Conservation (phyloP, 352 stramenopile genomes). For the Pythium coloratum region DNA sequence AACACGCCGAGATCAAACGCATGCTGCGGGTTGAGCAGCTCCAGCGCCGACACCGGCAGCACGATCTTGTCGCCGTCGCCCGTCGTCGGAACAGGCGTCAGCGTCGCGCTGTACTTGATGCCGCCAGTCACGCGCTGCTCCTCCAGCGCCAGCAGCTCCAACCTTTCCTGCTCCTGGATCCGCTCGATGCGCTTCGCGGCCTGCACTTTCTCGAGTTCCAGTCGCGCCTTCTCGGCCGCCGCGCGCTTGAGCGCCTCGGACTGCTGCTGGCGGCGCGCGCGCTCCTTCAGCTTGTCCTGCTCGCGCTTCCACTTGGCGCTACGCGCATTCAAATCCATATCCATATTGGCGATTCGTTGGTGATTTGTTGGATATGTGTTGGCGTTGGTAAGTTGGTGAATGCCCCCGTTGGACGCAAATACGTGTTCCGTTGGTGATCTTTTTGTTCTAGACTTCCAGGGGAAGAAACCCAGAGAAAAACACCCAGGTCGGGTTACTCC, state of each 20-base stretch:
- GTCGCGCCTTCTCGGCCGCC: conserved; percentile 39
- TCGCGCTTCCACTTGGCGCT: conserved; percentile 71
- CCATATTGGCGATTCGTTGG: conserved; percentile 36
- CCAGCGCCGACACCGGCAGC: conserved; percentile 70
- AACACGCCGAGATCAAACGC: conserved; percentile 77
- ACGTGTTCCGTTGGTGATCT: conserved; percentile 2
- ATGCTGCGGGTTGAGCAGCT: conserved; percentile 75
- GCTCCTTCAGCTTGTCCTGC: conserved; percentile 57
- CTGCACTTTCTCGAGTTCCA: conserved; percentile 47
- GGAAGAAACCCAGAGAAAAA: conserved; percentile 2
- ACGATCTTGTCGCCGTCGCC: conserved; percentile 77
- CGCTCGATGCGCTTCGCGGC: conserved; percentile 46
- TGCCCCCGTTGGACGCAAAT: not conserved
- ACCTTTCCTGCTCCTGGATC: conserved; percentile 37
- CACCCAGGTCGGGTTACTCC: not conserved
- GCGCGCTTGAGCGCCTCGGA: conserved; percentile 53
- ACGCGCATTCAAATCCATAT: conserved; percentile 70
- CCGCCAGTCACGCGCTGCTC: conserved; percentile 71
- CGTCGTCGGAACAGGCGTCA: conserved; percentile 46
- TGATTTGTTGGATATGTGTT: conserved; percentile 9
- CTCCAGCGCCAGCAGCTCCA: conserved; percentile 55
- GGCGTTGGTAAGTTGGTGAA: conserved; percentile 5
- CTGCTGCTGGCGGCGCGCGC: conserved; percentile 54
- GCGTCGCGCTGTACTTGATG: conserved; percentile 57
- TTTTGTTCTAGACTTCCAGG: conserved; percentile 4